Conservation (phyloP, 2,329 filamentous ascomycete genomes). For the Hypocrella siamensis region DNA sequence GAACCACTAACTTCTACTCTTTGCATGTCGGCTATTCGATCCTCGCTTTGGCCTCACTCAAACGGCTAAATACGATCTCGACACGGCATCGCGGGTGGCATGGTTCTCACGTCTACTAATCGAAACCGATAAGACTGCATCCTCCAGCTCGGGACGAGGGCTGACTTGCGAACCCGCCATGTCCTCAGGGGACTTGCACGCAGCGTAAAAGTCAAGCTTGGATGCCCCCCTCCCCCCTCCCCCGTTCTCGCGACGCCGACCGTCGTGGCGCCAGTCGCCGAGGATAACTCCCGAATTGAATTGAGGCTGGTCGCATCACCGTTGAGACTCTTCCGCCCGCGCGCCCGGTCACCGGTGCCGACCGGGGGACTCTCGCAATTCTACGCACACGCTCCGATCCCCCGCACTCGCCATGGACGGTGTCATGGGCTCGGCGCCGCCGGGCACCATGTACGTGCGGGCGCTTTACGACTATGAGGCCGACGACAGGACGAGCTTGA, state of each 20-base stretch:
- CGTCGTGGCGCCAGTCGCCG: background rate
- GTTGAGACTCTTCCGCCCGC: background rate
- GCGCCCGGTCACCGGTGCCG: background rate
- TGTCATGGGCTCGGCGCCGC: conserved; percentile 41
- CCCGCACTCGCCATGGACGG: conserved; percentile 36
- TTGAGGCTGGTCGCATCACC: no score
- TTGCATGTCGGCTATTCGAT: conserved; percentile 1
- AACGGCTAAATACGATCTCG: conserved; percentile 1
- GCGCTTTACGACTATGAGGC: conserved; percentile 97
- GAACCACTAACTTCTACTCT: background rate
- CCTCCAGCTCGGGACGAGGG: conserved; percentile 13
- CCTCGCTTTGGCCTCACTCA: background rate
- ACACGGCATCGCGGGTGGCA: conserved; percentile 5
- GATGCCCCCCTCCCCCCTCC: background rate
- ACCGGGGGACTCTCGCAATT: background rate
- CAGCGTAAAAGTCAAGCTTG: conserved; percentile 8
- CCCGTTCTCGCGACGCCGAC: background rate
- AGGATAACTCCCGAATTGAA: no score
- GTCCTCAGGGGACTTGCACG: conserved; percentile 17
- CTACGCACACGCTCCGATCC: conserved; percentile 1
- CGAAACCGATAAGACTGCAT: conserved; percentile 4
- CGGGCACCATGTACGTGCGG: conserved; percentile 73
- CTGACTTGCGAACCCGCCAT: conserved; percentile 15
- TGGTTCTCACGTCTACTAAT: conserved; percentile 6
- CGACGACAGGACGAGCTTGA: conserved; percentile 90